These are phyloP conservation scores for Fusarium clavum DNA, from an alignment of 2,329 filamentous ascomycete species.

Conservation along the genomic window DNA sequence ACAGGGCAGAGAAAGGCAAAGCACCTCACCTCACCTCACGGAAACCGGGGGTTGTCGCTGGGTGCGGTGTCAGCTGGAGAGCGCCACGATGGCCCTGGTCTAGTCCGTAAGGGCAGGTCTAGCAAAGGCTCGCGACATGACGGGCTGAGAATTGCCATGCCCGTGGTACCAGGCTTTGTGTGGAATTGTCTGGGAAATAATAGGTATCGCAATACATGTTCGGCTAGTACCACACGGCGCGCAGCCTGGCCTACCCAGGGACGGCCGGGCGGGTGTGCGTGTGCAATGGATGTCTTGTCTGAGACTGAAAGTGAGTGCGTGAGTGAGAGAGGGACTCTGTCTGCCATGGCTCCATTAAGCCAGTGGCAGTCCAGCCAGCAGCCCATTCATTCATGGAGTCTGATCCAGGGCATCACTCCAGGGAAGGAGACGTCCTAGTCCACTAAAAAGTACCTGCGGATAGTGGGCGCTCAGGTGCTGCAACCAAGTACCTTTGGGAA, in stretches of 20 bases:
- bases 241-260: constrained; percentile 29
- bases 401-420: constrained; percentile 25
- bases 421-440: constrained; percentile 30
- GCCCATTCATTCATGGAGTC: constrained; percentile 1
- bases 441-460: constrained; percentile 24
- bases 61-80: constrained; percentile 46
- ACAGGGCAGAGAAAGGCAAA: constrained; percentile 39
- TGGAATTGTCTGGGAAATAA: constrained; percentile 7
- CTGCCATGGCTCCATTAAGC: constrained; percentile 34
- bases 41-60: constrained; percentile 37
- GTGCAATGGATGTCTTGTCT: constrained; percentile 41
- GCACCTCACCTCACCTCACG: constrained; percentile 33
- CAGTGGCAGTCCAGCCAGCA: constrained; percentile 8
- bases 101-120: constrained; percentile 32
- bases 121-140: constrained; percentile 36
- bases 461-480: background rate
- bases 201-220: constrained; percentile 30
- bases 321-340: background rate
- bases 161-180: constrained; percentile 28
- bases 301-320: constrained; percentile 8
- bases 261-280: constrained; percentile 39
- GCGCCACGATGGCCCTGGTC: constrained; percentile 47
- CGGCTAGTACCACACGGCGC: constrained; percentile 33
- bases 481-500: constrained; percentile 10
- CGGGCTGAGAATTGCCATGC: constrained; percentile 25